These are phyloP conservation scores for Didymellaceae sp. DNA, from an alignment of 2,329 filamentous ascomycete genomes.

Conservation along the genomic window DNA sequence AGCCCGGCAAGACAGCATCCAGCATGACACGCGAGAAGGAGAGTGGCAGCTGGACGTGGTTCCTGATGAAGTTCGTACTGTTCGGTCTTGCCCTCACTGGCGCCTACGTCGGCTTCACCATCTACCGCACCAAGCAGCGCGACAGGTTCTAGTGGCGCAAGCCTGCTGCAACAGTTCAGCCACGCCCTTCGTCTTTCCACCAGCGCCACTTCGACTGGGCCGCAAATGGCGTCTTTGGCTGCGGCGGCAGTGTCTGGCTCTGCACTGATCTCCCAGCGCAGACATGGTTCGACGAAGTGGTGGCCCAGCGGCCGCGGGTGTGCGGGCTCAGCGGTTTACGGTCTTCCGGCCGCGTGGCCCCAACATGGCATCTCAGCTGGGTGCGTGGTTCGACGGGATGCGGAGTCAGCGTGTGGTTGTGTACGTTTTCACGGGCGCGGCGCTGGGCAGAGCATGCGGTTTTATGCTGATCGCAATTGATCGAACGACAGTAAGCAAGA, in stretches of 20 bases:
- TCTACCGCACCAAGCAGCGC: slow-evolving; percentile 71
- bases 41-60: slow-evolving; percentile 70
- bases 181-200: background rate
- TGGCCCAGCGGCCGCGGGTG: slow-evolving; percentile 1
- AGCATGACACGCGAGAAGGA: slow-evolving; percentile 55
- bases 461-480: too few species aligned
- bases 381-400: slow-evolving; percentile 10
- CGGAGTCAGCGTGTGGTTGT: slow-evolving; percentile 14
- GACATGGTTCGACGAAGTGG: slow-evolving; percentile 4
- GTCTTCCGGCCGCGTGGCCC: slow-evolving; percentile 2
- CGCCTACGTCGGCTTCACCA: slow-evolving; percentile 84
- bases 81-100: slow-evolving; percentile 74
- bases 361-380: slow-evolving; percentile 15
- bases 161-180: background rate
- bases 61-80: slow-evolving; percentile 81
- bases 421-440: slow-evolving; percentile 1
- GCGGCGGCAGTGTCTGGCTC: slow-evolving; percentile 6
- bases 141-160: slow-evolving; percentile 52
- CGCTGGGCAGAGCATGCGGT: slow-evolving; percentile 4
- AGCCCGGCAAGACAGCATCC: slow-evolving; percentile 26
- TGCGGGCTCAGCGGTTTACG: slow-evolving; percentile 1
- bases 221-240: background rate
- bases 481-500: background rate
- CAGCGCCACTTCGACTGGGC: slow-evolving; percentile 11
- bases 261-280: slow-evolving; percentile 4